Evolutionary conservation across 2,329 filamentous ascomycete species (phyloP), one percentile per base, ranked within the genome.

Genomic region (Parafenestella ontariensis): DNA sequence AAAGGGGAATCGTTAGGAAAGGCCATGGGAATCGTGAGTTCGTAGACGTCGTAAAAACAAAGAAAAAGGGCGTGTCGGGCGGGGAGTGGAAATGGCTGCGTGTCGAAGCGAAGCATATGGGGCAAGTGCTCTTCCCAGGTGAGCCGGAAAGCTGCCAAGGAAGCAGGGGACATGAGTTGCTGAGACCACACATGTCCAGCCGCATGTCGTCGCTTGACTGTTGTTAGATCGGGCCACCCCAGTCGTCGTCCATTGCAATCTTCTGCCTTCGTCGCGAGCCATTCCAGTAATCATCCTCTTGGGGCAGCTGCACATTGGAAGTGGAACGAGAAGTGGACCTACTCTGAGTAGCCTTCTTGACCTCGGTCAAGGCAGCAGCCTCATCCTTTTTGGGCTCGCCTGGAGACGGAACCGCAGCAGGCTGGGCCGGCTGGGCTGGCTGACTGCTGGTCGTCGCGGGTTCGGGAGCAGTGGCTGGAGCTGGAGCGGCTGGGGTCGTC

Each of bases 291-390:
- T 59, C 48, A 10, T 51, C 44, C n/a, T 56, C 48, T 17, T 42
- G 39, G 42, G 61, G 54, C 4, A 49, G 48, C 18, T 43, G 46
- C 10, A 42, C 29, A 43, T 26, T 42, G 21, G 48, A 47, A n/a
- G 28, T 26, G 28, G 54, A 59, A 62, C 31, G 51, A 53, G 54
- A 65, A 54, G 37, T 54, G 34, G 52, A 73, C 72, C 55, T 74
- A 76, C 73, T 69, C 45, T 65, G 59, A 47, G 72, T 73, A 26
- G 70, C 72, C 48, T 68, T 62, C 64, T 72, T 75, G 54, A 72
- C 61, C 54, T 72, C 70, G 20, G 71, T 54, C 45, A 66, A 53
- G 8, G 68, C 64, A 48, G 68, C 68, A 45, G 58, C 50, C 61
- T 71, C 71, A 15, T 68, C 59, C 56, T 68, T 66, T 37, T 64